These are phyloP conservation scores for Strobilomyces echinocephalus DNA, from an alignment of 768 basidiomycete genomes.

Conservation along the genomic window DNA sequence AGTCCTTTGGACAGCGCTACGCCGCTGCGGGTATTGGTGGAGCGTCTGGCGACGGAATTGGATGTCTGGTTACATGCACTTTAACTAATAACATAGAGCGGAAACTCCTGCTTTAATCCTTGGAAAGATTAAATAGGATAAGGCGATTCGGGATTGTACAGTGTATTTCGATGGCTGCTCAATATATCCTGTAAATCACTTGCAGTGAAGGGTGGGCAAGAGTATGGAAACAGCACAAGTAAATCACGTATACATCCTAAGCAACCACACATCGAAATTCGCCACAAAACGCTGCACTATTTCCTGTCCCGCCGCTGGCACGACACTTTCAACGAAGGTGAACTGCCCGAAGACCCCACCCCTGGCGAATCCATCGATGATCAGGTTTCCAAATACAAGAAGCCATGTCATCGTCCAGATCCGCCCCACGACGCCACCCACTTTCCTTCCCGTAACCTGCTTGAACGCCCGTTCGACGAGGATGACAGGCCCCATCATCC, in stretches of 20 bases:
- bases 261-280: background rate
- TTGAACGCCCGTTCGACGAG: background rate
- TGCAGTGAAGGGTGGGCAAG: background rate
- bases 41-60: background rate
- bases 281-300: background rate
- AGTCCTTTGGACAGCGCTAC: background rate
- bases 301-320: background rate
- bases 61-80: background rate
- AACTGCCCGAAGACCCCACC: background rate
- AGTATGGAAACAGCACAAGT: too few relatives aligned
- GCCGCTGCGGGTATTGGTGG: background rate
- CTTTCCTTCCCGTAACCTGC: background rate
- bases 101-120: background rate
- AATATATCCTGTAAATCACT: background rate
- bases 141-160: background rate
- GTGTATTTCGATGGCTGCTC: background rate
- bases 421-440: background rate
- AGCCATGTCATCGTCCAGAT: background rate
- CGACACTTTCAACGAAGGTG: background rate
- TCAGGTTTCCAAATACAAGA: background rate
- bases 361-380: background rate
- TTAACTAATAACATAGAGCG: background rate
- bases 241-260: background rate
- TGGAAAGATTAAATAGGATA: background rate
- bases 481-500: background rate